Evolutionary conservation across 345 rosid genomes (phyloP), one percentile per base, ranked within the genome.

Genomic region (Aegle marmelos): DNA sequence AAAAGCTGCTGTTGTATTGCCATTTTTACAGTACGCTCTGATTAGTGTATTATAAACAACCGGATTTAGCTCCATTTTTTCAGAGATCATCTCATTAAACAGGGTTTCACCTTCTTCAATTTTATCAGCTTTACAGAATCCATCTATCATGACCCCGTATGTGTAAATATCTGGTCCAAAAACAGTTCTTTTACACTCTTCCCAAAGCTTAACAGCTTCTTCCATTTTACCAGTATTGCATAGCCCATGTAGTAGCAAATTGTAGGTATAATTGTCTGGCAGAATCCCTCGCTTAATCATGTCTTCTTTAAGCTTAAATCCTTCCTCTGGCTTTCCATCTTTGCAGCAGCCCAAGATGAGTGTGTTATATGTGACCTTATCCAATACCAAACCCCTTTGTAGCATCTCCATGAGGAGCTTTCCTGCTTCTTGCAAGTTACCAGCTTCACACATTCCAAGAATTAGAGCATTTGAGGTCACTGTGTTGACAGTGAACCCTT

Each of bases 381-480:
- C 95, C 87, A 89, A 81, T 62, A 73, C 82, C 77, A 90, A 84
- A 41, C 86, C 84, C 79, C 86, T 86, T 24, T 72, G 75, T 57
- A 86, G 75, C 84, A 94, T 90, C 83, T 87, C 88, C 79, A 86
- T 82, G 9, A 90, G 81, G 82, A 91, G 76, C 79, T 84, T 82
- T 76, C 71, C 76, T 71, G 93, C 93, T 76, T 87, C 95, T 58
- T 85, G 83, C 53, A 83, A 76, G 79, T 84, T 87, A 67, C 90
- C 92, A 60, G 87, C 90, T 84, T 86, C 83, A 83, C 89, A 90
- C 31, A 92, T 89, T 64, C 98, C 93, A 85, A 89, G 82, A 82
- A 94, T 89, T 79, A 92, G 81, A 72, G 97, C 93, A 89, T 94
- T 92, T 48, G 92, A 92, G 45, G 98, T 90, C 70, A 79, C 74